phyloP scores from a whole-genome alignment of 768 basidiomycete species.

The Tylopilus plumbeoviolaceoides region DNA sequence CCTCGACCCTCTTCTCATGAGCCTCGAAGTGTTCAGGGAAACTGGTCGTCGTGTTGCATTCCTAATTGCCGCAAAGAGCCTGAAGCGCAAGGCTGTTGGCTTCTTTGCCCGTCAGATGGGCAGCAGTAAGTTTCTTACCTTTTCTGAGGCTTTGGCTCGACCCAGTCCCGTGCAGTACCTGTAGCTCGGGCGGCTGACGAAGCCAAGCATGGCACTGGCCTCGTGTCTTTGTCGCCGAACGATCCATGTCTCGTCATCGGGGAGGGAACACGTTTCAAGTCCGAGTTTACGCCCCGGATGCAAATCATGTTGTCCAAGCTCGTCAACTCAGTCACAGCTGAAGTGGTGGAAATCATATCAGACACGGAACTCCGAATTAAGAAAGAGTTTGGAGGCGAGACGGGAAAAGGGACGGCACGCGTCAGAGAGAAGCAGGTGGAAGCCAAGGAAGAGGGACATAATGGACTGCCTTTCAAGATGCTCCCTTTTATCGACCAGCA shows the following conservation, averaged over 20 bases:
- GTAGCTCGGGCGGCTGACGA: constrained; percentile 89
- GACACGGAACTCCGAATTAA: constrained; percentile 83
- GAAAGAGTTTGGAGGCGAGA: constrained; percentile 82
- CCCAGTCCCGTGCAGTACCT: constrained; percentile 57
- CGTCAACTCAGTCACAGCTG: constrained; percentile 70
- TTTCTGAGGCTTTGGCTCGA: background rate
- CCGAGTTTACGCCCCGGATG: constrained; percentile 71
- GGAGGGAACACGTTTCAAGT: constrained; percentile 70
- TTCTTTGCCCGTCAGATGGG: constrained; percentile 80
- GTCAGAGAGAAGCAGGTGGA: constrained; percentile 68
- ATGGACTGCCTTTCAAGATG: constrained; percentile 74
- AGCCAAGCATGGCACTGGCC: constrained; percentile 71
- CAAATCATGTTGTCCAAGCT: constrained; percentile 86
- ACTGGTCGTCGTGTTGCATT: constrained; percentile 79
- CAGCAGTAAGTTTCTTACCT: constrained; percentile 57
- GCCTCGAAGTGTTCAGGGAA: constrained; percentile 82
- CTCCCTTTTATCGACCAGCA: constrained; percentile 91
- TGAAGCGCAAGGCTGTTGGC: constrained; percentile 76
- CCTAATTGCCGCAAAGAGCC: constrained; percentile 84
- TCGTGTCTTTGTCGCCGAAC: constrained; percentile 61
- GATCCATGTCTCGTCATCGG: constrained; percentile 85
- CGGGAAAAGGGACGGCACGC: constrained; percentile 64
- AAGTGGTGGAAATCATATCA: constrained; percentile 84
- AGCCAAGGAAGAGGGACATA: constrained; percentile 46
- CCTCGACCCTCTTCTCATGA: constrained; percentile 83